Evolutionary conservation across 2,329 filamentous ascomycete species (phyloP).

Genomic region (Exophiala sp.): DNA sequence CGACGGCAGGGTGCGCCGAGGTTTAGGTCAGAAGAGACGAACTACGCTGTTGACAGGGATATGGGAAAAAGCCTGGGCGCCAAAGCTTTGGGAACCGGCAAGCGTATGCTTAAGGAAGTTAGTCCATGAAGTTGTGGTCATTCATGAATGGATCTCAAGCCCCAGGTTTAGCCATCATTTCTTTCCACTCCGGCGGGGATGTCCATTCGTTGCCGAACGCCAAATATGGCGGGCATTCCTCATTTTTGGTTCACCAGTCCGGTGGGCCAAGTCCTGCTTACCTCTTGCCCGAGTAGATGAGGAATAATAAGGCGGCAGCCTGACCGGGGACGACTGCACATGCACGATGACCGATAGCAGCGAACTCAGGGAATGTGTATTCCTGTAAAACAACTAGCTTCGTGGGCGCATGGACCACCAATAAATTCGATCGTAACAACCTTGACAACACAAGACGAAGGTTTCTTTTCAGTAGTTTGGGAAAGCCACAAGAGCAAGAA

Average conservation of each 20-base stretch:
- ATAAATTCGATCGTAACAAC: conserved; percentile 15
- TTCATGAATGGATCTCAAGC: not conserved
- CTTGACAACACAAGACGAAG: not conserved
- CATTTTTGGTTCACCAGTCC: conserved; percentile 7
- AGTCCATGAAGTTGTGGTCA: not conserved
- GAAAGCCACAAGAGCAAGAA: not conserved
- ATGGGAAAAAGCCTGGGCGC: conserved; percentile 1
- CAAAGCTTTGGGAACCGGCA: conserved; percentile 14
- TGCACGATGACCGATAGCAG: not conserved
- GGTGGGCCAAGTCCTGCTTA: conserved; percentile 7
- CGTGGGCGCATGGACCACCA: conserved; percentile 12
- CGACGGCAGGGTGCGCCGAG: conserved; percentile 10
- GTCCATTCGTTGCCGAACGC: not conserved
- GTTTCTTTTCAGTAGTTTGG: not conserved
- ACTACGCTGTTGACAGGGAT: conserved; percentile 4
- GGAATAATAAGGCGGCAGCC: conserved; percentile 13
- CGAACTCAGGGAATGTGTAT: not conserved
- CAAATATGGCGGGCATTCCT: conserved; percentile 1
- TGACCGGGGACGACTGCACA: conserved; percentile 6
- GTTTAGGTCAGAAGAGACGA: not conserved
- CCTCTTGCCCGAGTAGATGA: conserved; percentile 5
- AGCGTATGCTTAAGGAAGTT: not conserved
- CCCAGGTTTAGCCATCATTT: conserved; percentile 2
- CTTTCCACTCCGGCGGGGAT: conserved; percentile 1
- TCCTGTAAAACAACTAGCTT: conserved; percentile 1